These are phyloP conservation scores for Rhizopogon vesiculosus DNA, from an alignment of 768 basidiomycete species.

Conservation along the genomic window DNA sequence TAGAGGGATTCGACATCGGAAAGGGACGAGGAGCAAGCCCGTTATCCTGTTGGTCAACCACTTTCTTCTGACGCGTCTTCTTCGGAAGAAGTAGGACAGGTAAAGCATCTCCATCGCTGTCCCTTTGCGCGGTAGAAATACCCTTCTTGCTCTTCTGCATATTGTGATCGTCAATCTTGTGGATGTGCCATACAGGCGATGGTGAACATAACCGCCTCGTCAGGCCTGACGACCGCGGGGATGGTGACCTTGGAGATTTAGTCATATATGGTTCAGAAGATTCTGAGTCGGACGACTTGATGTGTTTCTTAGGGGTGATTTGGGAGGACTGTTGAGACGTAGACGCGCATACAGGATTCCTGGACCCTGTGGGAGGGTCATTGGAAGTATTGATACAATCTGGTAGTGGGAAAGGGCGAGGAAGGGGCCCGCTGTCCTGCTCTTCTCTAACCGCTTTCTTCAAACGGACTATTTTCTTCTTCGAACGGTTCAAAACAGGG, in stretches of 20 bases:
- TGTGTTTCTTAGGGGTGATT: background rate
- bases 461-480: background rate
- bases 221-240: constrained; percentile 8
- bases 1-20: constrained; percentile 15
- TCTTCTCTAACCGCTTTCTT: background rate
- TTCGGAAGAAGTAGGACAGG: background rate
- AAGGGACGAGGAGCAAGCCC: constrained; percentile 15
- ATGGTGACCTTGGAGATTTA: constrained; percentile 1
- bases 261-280: constrained; percentile 21
- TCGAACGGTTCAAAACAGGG: background rate
- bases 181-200: constrained; percentile 8
- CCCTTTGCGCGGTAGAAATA: background rate
- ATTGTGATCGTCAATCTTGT: constrained; percentile 16
- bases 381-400: background rate
- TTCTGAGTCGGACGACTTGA: constrained; percentile 15
- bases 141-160: constrained; percentile 4
- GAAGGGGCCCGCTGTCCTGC: background rate
- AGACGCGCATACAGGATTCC: background rate
- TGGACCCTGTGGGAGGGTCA: background rate
- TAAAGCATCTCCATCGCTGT: background rate
- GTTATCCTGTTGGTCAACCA: background rate
- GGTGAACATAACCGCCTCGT: background rate
- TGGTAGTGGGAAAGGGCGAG: background rate
- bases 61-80: background rate
- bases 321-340: background rate